Evolutionary conservation across 345 rosid genomes (phyloP), one percentile per base, ranked within the genome.

Genomic region (Salix purpurea): DNA sequence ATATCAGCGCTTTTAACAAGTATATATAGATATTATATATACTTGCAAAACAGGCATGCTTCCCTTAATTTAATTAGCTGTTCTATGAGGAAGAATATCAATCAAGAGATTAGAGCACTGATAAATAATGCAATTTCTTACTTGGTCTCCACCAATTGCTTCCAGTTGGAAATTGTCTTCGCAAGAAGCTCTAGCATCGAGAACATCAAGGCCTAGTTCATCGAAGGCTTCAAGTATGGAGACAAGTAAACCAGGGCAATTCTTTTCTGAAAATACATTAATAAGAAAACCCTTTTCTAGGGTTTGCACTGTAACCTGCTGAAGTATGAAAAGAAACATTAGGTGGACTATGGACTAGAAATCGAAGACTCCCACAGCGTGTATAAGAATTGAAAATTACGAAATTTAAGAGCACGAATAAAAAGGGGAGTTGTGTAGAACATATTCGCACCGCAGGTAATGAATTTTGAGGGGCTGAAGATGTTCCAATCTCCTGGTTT

Each of bases 131-230:
- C 9, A 52, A n/a, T 58, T 58, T 7, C 24, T 67, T 37, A 37
- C 37, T 46, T 34, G 52, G 83, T 92, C 91, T 81, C 89, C 90
- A 13, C 94, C 92, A 74, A 85, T 84, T 32, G 95, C 97, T 81
- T 94, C 88, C 72, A 94, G 83, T 64, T 78, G 85, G 68, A 94
- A 94, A 14, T 80, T 84, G 37, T 94, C 94, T 1, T 93, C 81
- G 83, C 97, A 94, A 79, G 97, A 91, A 92, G 84, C 97, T 94
- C 95, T 92, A 88, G 98, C 97, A 82, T 94, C 97, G 19, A 86
- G 87, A 75, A 94, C 88, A 81, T 85, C 86, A 36, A 94, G 92
- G 34, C 93, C 90, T 71, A 92, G 74, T 60, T 92, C 96, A 65
- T 95, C 99, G 78, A 95, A 91, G 62, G 92, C 89, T 87, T 95